These are phyloP conservation scores for Agastache rugosa DNA, from an alignment of 257 asterid species.

Conservation along the genomic window DNA sequence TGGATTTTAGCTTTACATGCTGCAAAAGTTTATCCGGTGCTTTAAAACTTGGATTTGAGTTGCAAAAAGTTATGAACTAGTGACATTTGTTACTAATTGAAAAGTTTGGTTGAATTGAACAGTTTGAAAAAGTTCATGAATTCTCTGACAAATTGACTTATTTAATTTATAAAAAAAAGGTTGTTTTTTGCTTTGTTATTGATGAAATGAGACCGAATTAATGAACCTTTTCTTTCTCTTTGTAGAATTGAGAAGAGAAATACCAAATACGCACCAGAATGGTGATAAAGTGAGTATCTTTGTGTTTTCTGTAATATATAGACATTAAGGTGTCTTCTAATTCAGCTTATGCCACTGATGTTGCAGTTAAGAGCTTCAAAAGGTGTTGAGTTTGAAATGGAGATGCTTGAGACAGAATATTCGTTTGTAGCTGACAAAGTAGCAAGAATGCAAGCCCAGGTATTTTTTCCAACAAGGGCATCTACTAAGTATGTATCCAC, in stretches of 20 bases:
- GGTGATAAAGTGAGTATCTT: conserved; percentile 65
- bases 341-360: conserved; percentile 35
- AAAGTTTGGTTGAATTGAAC: neutral
- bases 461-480: conserved; percentile 26
- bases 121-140: neutral
- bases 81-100: neutral
- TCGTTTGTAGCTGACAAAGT: conserved; percentile 78
- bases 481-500: neutral
- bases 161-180: conserved; percentile 21
- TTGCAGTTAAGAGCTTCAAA: conserved; percentile 68
- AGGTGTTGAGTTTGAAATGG: conserved; percentile 80
- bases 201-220: conserved; percentile 6
- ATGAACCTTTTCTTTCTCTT: conserved; percentile 38
- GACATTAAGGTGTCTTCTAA: conserved; percentile 32
- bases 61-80: neutral
- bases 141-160: conserved; percentile 2
- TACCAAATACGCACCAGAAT: conserved; percentile 55
- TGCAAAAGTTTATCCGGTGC: neutral
- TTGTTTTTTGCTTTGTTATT: conserved; percentile 18
- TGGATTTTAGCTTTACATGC: neutral
- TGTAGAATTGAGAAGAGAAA: conserved; percentile 71
- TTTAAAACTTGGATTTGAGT: neutral
- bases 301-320: conserved; percentile 36
- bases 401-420: conserved; percentile 86
- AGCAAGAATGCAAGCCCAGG: conserved; percentile 82